These are phyloP conservation scores for Trypanosomatidae sp. DNA, from an alignment of 208 protist species.

Conservation along the genomic window DNA sequence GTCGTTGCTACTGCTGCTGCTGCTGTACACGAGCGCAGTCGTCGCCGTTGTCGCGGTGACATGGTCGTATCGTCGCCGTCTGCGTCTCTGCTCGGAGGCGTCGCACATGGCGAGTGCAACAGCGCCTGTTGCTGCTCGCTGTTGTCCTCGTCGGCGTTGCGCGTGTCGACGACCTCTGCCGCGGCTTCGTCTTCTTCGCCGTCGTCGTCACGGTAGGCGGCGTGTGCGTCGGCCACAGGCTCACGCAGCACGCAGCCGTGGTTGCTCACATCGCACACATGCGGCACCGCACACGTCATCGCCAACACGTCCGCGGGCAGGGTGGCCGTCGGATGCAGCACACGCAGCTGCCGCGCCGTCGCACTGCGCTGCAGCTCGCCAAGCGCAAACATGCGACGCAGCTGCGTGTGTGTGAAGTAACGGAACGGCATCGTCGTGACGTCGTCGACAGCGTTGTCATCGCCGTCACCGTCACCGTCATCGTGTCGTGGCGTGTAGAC, in stretches of 20 bases:
- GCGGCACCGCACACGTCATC: constrained; percentile 4
- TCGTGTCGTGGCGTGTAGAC: neutral
- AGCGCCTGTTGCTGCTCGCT: too few species aligned
- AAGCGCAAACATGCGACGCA: constrained; percentile 68
- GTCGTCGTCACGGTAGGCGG: constrained; percentile 7
- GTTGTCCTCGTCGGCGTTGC: neutral
- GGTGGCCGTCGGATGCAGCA: constrained; percentile 23
- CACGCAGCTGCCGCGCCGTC: constrained; percentile 52
- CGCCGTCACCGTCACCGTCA: neutral
- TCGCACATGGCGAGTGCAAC: too few species aligned
- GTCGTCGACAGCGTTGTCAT: neutral
- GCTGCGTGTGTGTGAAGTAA: constrained; percentile 78
- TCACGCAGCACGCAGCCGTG: constrained; percentile 44
- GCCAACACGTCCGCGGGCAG: constrained; percentile 1
- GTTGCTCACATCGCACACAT: constrained; percentile 57
- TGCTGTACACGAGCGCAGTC: too few species aligned
- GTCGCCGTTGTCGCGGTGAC: too few species aligned
- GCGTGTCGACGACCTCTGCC: neutral
- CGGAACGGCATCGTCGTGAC: constrained; percentile 19
- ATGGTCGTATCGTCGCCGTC: too few species aligned
- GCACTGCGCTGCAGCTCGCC: constrained; percentile 26
- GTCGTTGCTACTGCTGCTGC: too few species aligned
- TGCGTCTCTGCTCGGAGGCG: too few species aligned
- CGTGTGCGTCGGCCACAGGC: too few species aligned
- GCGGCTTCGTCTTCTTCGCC: neutral